Evolutionary conservation across 2,329 filamentous ascomycete genomes (phyloP), one percentile per base, ranked within the genome.

Genomic region (Phialemonium atrogriseum): DNA sequence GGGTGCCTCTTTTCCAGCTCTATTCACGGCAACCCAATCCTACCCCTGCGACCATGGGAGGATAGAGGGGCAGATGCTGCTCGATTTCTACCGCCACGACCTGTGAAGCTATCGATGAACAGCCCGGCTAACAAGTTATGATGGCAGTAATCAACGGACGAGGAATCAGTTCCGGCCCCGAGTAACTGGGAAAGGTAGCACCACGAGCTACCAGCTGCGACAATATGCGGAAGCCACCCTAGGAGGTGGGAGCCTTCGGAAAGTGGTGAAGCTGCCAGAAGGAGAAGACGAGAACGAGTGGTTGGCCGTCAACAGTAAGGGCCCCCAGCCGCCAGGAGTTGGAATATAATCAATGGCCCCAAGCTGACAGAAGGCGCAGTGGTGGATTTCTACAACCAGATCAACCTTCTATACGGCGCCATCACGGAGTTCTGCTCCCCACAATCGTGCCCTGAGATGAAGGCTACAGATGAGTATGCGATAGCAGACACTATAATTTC

Each of bases 321-420:
- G 77, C 46, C 12, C 11, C 5, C 16, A 23, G 24, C 24, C 20
- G 36, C 30, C 16, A 10, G 22, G 7, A 19, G 10, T 13, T 13
- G 19, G n/a, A n/a, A n/a, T n/a, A n/a, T n/a, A n/a, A n/a, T 11
- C 8, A 31, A 21, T 14, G 29, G 23, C 34, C 18, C 14, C 10
- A 26, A 24, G 33, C 54, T 61, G 32, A 61, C 39, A 13, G 12
- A 26, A 12, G n/a, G 30, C 22, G 24, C 46, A 94, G 88, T 98
- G 66, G 91, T 98, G 66, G 91, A 98, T 62, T 98, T 98, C 62
- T 98, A 98, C 76, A 98, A 98, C 67, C 91, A 98, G 62, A 94
- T 98, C 68, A 98, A 98, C 63, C 74, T 98, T 21, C 80, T 98
- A 37, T 98, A 98, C 58, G 93, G 93, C 37, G 91, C 91, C 44